A percentile compares a stretch with the other conserved stretches of the same genome.
phyloP scores from a whole-genome alignment of 768 basidiomycete species.

The Sutorius australiensis region DNA sequence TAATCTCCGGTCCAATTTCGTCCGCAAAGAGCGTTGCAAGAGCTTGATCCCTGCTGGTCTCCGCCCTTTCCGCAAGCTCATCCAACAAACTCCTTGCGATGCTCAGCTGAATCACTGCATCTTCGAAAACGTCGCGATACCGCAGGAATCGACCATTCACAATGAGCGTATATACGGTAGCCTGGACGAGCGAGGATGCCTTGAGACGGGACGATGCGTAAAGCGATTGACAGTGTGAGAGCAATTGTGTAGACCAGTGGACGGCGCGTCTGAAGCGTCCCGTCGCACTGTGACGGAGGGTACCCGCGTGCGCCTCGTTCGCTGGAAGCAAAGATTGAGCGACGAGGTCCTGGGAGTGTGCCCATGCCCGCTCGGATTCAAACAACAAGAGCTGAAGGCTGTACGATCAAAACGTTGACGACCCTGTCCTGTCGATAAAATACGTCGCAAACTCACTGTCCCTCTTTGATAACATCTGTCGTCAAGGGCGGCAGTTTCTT shows the following conservation, averaged over 20 bases:
- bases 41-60: constrained; percentile 82
- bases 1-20: constrained; percentile 84
- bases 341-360: constrained; percentile 78
- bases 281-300: constrained; percentile 70
- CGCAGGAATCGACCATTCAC: constrained; percentile 82
- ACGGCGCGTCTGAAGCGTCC: constrained; percentile 78
- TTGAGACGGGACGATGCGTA: constrained; percentile 50
- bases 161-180: constrained; percentile 73
- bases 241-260: constrained; percentile 72
- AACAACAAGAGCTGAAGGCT: constrained; percentile 83
- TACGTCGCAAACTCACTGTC: constrained; percentile 60
- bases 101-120: constrained; percentile 69
- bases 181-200: constrained; percentile 61
- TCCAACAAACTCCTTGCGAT: constrained; percentile 75
- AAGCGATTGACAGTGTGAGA: constrained; percentile 69
- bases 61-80: constrained; percentile 56
- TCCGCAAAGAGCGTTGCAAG: constrained; percentile 81
- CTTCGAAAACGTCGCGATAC: constrained; percentile 70
- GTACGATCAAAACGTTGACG: constrained; percentile 5
- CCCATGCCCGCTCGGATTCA: constrained; percentile 91
- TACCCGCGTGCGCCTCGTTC: constrained; percentile 47
- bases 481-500: constrained; percentile 73
- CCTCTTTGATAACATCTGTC: constrained; percentile 70
- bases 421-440: constrained; percentile 2
- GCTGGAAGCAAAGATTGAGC: constrained; percentile 48